A percentile compares a stretch with the other conserved stretches of the same genome.
Conservation (phyloP, 2,329 filamentous ascomycete species). For the Phialemonium atrogriseum region DNA sequence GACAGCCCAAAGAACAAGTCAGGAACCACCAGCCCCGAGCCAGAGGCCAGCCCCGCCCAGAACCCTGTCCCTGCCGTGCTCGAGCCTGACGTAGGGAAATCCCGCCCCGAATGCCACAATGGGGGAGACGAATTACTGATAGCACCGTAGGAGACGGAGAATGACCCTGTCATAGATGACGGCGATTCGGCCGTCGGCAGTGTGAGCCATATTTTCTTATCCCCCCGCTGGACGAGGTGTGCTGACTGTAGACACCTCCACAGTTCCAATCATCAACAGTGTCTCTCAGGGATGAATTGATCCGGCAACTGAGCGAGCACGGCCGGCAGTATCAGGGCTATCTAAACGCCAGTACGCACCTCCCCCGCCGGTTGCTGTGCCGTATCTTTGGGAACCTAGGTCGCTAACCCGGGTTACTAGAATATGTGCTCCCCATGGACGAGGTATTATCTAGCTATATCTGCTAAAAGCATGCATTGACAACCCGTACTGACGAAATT, state of each 20-base stretch:
- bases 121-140: neutral
- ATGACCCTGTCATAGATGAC: conserved; percentile 5
- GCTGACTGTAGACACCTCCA: too few relatives aligned
- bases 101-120: neutral
- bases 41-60: too few relatives aligned
- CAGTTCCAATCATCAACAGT: conserved; percentile 8
- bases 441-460: conserved; percentile 11
- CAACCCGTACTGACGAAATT: too few relatives aligned
- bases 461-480: too few relatives aligned
- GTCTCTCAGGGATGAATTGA: conserved; percentile 6
- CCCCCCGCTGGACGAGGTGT: too few relatives aligned
- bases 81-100: neutral
- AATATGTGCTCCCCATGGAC: conserved; percentile 19
- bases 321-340: conserved; percentile 17
- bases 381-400: too few relatives aligned
- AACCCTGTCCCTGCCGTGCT: neutral
- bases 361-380: too few relatives aligned
- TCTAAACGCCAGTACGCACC: conserved; percentile 18
- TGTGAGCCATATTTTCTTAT: conserved; percentile 2
- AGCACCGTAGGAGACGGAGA: conserved; percentile 3
- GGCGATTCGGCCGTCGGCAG: conserved; percentile 8
- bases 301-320: conserved; percentile 11
- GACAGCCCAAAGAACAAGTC: too few relatives aligned
- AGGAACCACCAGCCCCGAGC: too few relatives aligned
- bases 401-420: too few relatives aligned